Evolutionary conservation across 108 stramenopile species (phyloP), one percentile per base, ranked within the genome.

Genomic region (Phaeodactylum tricornutum): DNA sequence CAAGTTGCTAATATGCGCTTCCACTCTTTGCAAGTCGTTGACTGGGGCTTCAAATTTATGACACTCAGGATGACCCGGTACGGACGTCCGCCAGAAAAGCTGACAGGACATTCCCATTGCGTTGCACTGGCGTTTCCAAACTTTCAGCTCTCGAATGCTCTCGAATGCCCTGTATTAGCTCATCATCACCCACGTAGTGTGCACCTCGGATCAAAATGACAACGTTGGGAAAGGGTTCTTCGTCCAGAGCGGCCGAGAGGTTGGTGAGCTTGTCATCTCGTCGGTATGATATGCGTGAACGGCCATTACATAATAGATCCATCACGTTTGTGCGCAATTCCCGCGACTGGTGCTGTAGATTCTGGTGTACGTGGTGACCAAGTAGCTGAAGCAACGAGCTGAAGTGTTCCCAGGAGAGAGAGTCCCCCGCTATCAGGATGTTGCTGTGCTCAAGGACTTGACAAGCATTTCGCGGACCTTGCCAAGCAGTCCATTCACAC

Each of bases 11-110:
- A 74, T 57, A 38, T 44, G 29, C 25, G 39, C 52, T 56, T 74
- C 73, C 67, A 74, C 66, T 19, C 20, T 35, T 15, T 23, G 31
- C 33, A 66, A 34, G 23, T 65, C 31, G 40, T 66, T 69, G 39
- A 61, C 53, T 0, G 73, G 73, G 48, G 23, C 32, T 5, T 40
- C 48, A 54, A 64, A 69, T 3, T 31, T 21, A 5, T 25, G 29
- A 29, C 73, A 74, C 11, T 61, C 23, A 1, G 73, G 73, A 49
- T 74, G 73, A 12, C 73, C 73, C 17, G 73, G 73, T 0, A 74
- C 73, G 6, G 58, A 46, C 9, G 67, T 69, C n/a, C 67, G 37
- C 59, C 64, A 74, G 9, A 69, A 41, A 5, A 69, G 53, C 23
- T 57, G 53, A 38, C 64, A 69, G 29, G 8, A 20, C 33, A 14